Conservation (phyloP, 768 basidiomycete genomes). For the Rhodotorula kratochvilovae region DNA sequence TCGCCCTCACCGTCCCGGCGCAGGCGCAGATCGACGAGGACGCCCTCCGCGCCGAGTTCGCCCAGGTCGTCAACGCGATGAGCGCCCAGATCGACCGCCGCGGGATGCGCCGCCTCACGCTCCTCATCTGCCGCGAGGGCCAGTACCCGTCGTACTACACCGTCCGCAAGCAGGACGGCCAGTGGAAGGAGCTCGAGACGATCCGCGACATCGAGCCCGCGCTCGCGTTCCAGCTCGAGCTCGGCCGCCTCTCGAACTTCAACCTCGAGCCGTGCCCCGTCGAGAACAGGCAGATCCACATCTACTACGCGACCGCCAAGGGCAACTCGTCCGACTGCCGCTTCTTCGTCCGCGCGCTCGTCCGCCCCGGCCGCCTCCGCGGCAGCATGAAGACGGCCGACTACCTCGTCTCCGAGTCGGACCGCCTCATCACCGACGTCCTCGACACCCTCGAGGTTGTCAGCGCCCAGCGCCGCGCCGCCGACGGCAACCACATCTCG, state of each 20-base stretch:
- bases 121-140: slow-evolving; percentile 82
- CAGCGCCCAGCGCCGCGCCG: slow-evolving; percentile 77
- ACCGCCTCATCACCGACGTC: slow-evolving; percentile 87
- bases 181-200: slow-evolving; percentile 89
- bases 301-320: slow-evolving; percentile 88
- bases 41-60: slow-evolving; percentile 67
- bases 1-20: slow-evolving; percentile 83
- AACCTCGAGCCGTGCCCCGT: slow-evolving; percentile 93
- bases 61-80: slow-evolving; percentile 66
- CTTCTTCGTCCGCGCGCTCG: slow-evolving; percentile 94
- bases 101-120: slow-evolving; percentile 85
- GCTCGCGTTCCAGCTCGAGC: slow-evolving; percentile 93
- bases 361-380: slow-evolving; percentile 88
- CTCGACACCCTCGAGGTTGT: slow-evolving; percentile 94
- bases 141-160: slow-evolving; percentile 95
- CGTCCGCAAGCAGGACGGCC: slow-evolving; percentile 63
- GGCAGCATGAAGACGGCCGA: slow-evolving; percentile 92
- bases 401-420: slow-evolving; percentile 97
- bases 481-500: slow-evolving; percentile 97
- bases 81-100: slow-evolving; percentile 61
- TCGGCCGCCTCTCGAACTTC: slow-evolving; percentile 93
- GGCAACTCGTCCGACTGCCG: slow-evolving; percentile 97
- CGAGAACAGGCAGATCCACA: slow-evolving; percentile 94
- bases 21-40: slow-evolving; percentile 60
- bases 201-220: slow-evolving; percentile 99